Conservation (phyloP, 176 grass and related monocot genomes). For the Microstegium vimineum region DNA sequence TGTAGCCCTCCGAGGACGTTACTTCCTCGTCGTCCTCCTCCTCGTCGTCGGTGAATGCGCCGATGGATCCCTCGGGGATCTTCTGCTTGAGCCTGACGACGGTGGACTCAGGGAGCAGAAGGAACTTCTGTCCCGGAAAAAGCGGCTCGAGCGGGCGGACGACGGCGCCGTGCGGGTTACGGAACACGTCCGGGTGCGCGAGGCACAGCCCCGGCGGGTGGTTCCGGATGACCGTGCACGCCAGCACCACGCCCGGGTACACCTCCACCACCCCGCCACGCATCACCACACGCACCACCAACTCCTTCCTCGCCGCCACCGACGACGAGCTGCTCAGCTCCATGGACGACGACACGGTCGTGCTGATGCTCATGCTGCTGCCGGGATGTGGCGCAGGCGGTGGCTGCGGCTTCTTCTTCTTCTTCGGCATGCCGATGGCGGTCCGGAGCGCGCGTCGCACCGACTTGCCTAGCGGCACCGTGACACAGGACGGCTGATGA, state of each 20-base stretch:
- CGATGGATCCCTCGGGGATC: slow-evolving; percentile 24
- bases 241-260: slow-evolving; percentile 44
- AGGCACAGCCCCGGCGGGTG: slow-evolving; percentile 58
- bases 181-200: slow-evolving; percentile 54
- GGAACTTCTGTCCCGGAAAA: slow-evolving; percentile 58
- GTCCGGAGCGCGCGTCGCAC: slow-evolving; percentile 1
- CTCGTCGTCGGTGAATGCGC: not conserved
- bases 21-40: not conserved
- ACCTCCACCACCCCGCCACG: slow-evolving; percentile 45
- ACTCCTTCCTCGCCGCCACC: not conserved
- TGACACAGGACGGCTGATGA: not conserved
- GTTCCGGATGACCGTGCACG: slow-evolving; percentile 42
- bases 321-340: not conserved
- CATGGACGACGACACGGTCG: no score
- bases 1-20: not conserved
- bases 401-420: not conserved
- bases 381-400: no score
- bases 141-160: slow-evolving; percentile 34
- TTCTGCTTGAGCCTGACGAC: slow-evolving; percentile 24
- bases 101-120: slow-evolving; percentile 39
- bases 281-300: slow-evolving; percentile 53
- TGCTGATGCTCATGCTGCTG: not conserved
- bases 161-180: slow-evolving; percentile 44
- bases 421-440: not conserved
- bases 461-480: slow-evolving; percentile 17